Evolutionary conservation across 176 grass and related monocot species (phyloP).

Genomic region (Coix lacrymajobi): DNA sequence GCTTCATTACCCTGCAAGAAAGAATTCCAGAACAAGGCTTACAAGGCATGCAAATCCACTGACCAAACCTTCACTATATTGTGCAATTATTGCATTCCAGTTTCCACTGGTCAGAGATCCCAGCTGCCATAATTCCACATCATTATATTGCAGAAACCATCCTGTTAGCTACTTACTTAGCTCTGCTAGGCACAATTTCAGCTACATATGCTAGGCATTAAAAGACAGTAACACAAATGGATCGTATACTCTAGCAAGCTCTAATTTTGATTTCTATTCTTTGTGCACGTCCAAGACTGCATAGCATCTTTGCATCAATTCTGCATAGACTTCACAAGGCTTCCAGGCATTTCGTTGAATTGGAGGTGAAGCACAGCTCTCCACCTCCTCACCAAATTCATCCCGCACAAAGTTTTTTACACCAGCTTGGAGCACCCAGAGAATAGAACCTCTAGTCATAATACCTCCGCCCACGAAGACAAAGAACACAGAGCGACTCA

Average conservation of each 20-base stretch:
- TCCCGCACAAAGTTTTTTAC: not conserved
- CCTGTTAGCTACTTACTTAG: not conserved
- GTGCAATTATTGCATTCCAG: not conserved
- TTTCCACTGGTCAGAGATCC: not conserved
- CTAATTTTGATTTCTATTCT: not conserved
- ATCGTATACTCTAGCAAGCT: not conserved
- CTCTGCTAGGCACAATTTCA: not conserved
- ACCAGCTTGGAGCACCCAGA: not conserved
- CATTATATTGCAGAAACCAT: not conserved
- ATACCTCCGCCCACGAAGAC: not conserved
- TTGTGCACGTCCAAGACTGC: not conserved
- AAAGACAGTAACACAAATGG: not conserved
- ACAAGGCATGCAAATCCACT: not conserved
- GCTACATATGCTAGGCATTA: not conserved
- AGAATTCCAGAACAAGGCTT: constrained; percentile 10
- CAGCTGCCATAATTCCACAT: not conserved
- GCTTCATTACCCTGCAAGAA: constrained; percentile 42
- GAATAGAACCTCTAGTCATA: not conserved
- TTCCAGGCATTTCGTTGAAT: constrained; percentile 22
- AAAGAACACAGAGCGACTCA: not conserved
- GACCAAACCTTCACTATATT: not conserved
- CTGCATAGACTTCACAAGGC: not conserved
- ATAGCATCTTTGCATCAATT: not conserved
- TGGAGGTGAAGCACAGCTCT: not conserved
- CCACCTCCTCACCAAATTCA: not conserved